Base-by-base conservation (phyloP, 306 rosid species). In the Castanospermum australe region DNA sequence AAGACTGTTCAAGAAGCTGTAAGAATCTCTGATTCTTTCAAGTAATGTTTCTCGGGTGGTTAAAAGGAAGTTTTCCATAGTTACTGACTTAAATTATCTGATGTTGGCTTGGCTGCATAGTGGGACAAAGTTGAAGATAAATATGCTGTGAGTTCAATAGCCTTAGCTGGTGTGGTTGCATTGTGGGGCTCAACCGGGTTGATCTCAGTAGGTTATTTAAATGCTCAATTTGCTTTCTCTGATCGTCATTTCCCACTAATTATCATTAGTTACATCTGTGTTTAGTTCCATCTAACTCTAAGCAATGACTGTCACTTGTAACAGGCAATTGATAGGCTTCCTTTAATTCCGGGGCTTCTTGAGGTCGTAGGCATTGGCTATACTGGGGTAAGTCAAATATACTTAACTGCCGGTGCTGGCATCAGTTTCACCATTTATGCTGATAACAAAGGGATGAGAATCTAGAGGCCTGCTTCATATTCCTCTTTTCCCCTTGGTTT, bases 321-420 rank as follows among this genome's bases (percentile, higher is more conserved):
- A 71, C 93, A 92, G 98, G 98, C 97, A 77, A 86, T 94, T 86
- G 99, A 92, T 74, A 89, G 89, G 93, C 95, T 94, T 87, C 97
- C 97, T 57, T 62, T 94, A 21, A 52, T 94, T 86, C 99, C 99
- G 66, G 97, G 97, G 20, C 80, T 86, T 81, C 91, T 94, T 79
- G 99, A 94, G 81, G 63, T 92, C 50, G 90, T 89, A 44, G 99
- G 99, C 77, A 92, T 94, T 81, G 99, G 97, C 71, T 94, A 88
- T 80, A 62, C 92, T 36, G 99, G 97, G 87, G 99, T 95, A 82
- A 83, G 97, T 81, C 70, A 38, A 36, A 45, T 67, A 15, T 67
- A 61, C 57, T 67, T 79, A 30, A 44, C 42, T 72, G 12, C 15
- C 77, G 15, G 0, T 72, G 12, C 15, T 79, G 15, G 0, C 39